Evolutionary conservation across 306 rosid species (phyloP).

Genomic region (Crotalaria pallida): DNA sequence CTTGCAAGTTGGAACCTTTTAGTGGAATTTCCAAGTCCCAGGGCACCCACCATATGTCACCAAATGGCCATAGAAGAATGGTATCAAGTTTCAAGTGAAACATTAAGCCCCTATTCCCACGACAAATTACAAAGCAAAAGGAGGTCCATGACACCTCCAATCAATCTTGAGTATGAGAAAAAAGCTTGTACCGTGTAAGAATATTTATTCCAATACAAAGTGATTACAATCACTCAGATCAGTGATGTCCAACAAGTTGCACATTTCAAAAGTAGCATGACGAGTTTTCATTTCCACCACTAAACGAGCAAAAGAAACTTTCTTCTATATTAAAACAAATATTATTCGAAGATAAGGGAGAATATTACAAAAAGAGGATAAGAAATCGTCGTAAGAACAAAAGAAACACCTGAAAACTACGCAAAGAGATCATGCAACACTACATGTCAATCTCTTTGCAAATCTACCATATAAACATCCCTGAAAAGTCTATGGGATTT

Average conservation of each 20-base stretch:
- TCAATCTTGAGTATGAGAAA: not conserved
- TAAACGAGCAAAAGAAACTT: not conserved
- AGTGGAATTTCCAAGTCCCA: not conserved
- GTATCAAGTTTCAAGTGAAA: not conserved
- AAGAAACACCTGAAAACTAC: too few species aligned
- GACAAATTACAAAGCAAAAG: not conserved
- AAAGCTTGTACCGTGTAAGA: not conserved
- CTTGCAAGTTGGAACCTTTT: not conserved
- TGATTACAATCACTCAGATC: not conserved
- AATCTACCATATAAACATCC: too few species aligned
- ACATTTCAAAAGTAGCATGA: not conserved
- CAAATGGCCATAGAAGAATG: not conserved
- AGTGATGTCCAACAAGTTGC: not conserved
- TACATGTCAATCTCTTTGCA: too few species aligned
- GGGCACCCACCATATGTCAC: not conserved
- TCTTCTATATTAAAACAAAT: too few species aligned
- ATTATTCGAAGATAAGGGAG: too few species aligned
- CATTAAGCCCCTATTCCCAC: not conserved
- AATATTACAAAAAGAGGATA: too few species aligned
- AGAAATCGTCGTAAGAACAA: too few species aligned
- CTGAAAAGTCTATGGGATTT: too few species aligned
- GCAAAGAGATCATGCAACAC: too few species aligned
- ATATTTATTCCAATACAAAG: constrained; percentile 5
- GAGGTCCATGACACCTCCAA: not conserved
- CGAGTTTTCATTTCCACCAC: not conserved